phyloP scores from a whole-genome alignment of 805 yeast genomes.

The Wickerhamomyces xylosicus region DNA sequence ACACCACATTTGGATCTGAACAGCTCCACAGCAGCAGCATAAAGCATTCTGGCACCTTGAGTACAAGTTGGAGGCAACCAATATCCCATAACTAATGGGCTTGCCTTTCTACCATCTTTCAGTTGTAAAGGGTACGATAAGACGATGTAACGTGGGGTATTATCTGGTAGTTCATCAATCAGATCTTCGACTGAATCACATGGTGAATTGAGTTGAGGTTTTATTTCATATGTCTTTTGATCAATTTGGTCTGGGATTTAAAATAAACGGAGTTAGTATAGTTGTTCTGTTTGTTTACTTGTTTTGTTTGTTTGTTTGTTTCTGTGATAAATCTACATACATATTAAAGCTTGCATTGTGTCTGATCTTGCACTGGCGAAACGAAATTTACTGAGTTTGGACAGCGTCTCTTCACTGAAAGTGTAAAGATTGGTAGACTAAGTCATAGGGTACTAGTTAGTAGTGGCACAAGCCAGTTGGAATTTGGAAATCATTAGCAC shows the following conservation, averaged over 20 bases:
- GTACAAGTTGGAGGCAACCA: conserved; percentile 86
- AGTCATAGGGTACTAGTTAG: too few species aligned
- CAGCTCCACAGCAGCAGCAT: conserved; percentile 83
- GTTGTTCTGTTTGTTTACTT: too few species aligned
- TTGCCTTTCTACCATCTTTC: conserved; percentile 61
- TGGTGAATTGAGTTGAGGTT: conserved; percentile 34
- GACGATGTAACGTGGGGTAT: conserved; percentile 64
- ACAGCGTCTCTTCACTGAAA: conserved; percentile 49
- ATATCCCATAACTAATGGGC: conserved; percentile 73
- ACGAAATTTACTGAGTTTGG: conserved; percentile 60
- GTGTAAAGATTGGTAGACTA: conserved; percentile 47
- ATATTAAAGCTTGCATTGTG: conserved; percentile 50
- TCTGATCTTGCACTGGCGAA: conserved; percentile 58
- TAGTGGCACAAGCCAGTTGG: too few species aligned
- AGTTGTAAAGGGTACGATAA: conserved; percentile 66
- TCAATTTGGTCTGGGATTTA: conserved; percentile 43
- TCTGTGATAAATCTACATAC: conserved; percentile 22
- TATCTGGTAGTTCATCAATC: conserved; percentile 72
- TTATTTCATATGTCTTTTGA: conserved; percentile 39
- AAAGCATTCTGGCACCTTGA: conserved; percentile 74
- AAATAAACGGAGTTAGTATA: too few species aligned
- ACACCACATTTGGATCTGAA: conserved; percentile 48
- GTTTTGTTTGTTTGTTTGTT: not conserved
- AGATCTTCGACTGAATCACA: conserved; percentile 48
- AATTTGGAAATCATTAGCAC: too few species aligned